These are phyloP conservation scores for Phytophthora citricola DNA, from an alignment of 352 stramenopile species.

Conservation along the genomic window DNA sequence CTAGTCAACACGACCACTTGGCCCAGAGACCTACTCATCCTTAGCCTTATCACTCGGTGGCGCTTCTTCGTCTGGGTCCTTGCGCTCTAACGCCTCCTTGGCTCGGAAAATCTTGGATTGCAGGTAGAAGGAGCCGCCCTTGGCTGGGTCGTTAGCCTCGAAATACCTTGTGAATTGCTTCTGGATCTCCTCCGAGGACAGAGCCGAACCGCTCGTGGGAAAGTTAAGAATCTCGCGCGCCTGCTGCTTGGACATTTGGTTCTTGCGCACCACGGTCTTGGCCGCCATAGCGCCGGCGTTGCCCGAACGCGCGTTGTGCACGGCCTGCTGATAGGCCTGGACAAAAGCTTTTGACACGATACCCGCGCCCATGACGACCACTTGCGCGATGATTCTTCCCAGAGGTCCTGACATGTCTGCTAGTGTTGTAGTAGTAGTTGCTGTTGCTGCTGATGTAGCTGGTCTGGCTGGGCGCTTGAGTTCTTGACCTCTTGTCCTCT, in stretches of 20 bases:
- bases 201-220: conserved; percentile 45
- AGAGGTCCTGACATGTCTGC: conserved; percentile 79
- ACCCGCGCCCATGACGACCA: conserved; percentile 83
- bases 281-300: conserved; percentile 73
- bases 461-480: background rate
- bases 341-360: conserved; percentile 90
- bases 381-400: conserved; percentile 82
- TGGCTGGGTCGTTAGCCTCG: conserved; percentile 89
- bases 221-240: conserved; percentile 89
- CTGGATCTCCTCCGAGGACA: conserved; percentile 66
- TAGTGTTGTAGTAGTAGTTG: conserved; percentile 15
- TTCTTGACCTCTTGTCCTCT: conserved; percentile 19
- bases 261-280: conserved; percentile 77
- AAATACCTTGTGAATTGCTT: conserved; percentile 91
- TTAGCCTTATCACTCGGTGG: conserved; percentile 32
- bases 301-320: conserved; percentile 85
- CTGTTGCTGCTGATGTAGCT: conserved; percentile 6
- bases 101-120: conserved; percentile 94
- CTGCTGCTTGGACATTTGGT: conserved; percentile 76
- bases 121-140: conserved; percentile 93
- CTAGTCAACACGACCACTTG: conserved; percentile 3
- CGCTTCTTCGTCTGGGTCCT: conserved; percentile 39
- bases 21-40: conserved; percentile 20
- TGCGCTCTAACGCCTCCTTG: conserved; percentile 84
- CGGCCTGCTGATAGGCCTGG: conserved; percentile 88